Percentiles rank a stretch among this genome's conserved stretches.
Conservation (phyloP, 2,329 filamentous ascomycete genomes). For the Nothophoma quercina region DNA sequence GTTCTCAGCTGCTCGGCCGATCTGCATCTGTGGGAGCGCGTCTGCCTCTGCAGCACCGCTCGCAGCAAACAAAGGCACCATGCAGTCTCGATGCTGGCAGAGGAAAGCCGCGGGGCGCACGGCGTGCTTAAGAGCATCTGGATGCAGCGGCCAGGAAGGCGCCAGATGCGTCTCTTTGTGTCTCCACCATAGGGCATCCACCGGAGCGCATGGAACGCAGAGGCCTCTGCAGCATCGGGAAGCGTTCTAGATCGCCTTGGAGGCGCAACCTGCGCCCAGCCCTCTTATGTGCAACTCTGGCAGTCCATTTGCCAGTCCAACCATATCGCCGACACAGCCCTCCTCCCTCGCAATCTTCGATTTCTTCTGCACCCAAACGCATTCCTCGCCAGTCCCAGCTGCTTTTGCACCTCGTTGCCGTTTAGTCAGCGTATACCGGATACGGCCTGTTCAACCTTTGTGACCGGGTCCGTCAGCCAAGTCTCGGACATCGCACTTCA, state of each 20-base stretch:
- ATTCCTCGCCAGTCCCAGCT: conserved; percentile 32
- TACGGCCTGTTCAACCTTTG: conserved; percentile 26
- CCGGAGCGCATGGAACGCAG: conserved; percentile 29
- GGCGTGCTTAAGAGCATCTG: conserved; percentile 2
- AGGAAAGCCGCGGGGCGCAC: neutral
- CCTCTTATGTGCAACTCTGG: conserved; percentile 36
- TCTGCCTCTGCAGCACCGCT: conserved; percentile 13
- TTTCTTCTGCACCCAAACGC: conserved; percentile 30
- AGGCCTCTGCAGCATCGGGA: conserved; percentile 34
- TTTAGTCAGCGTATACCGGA: conserved; percentile 33
- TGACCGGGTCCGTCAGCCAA: conserved; percentile 29
- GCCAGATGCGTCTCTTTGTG: conserved; percentile 22
- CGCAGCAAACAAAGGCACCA: neutral
- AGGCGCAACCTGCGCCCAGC: conserved; percentile 31
- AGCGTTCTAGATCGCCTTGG: conserved; percentile 45
- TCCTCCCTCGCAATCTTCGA: conserved; percentile 36
- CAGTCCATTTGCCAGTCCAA: conserved; percentile 33
- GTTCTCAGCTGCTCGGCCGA: conserved; percentile 9
- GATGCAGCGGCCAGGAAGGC: conserved; percentile 7
- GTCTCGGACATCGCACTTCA: conserved; percentile 16
- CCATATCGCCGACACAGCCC: conserved; percentile 34
- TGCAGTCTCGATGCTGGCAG: neutral
- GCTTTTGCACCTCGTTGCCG: conserved; percentile 20
- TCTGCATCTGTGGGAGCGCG: neutral
- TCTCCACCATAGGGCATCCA: conserved; percentile 13